Percentiles rank a stretch among this genome's conserved stretches.
These are phyloP conservation scores for Bipolaris zeicola DNA, from an alignment of 2,329 filamentous ascomycete species.

Conservation along the genomic window DNA sequence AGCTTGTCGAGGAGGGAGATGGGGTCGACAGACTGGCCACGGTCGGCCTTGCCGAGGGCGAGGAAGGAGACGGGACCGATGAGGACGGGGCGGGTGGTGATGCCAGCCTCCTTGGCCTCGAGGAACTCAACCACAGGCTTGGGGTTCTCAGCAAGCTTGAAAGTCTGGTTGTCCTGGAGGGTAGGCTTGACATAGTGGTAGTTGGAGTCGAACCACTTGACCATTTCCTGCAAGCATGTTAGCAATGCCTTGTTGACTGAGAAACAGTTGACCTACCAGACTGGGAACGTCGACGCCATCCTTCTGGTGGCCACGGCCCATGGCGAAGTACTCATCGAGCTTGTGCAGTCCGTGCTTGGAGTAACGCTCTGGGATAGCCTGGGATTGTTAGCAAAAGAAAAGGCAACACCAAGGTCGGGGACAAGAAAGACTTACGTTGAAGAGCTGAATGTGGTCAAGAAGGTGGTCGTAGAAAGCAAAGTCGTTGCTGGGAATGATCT, in stretches of 20 bases:
- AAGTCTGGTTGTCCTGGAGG: conserved; percentile 93
- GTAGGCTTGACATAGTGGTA: conserved; percentile 99
- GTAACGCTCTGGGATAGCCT: conserved; percentile 94
- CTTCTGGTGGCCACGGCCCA: conserved; percentile 99
- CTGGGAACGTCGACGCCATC: conserved; percentile 88
- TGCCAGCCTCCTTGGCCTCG: conserved; percentile 97
- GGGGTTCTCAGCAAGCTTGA: conserved; percentile 84
- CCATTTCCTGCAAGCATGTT: conserved; percentile 75
- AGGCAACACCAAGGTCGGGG: not conserved
- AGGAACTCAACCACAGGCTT: conserved; percentile 95
- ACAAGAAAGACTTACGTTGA: conserved; percentile 71
- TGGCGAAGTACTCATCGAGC: conserved; percentile 98
- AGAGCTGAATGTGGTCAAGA: conserved; percentile 96
- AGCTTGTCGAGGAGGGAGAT: conserved; percentile 94
- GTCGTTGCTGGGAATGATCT: conserved; percentile 98
- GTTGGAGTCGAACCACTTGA: conserved; percentile 99
- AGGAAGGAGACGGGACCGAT: conserved; percentile 98
- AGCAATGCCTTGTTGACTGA: conserved; percentile 11
- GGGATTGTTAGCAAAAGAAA: conserved; percentile 22
- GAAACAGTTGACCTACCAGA: conserved; percentile 58
- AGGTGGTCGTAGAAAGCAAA: conserved; percentile 99
- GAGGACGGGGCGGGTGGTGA: conserved; percentile 89
- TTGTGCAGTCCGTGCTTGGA: conserved; percentile 83
- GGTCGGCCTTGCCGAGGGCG: conserved; percentile 96
- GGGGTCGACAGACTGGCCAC: conserved; percentile 88